Evolutionary conservation across 768 basidiomycete genomes (phyloP), one percentile per base, ranked within the genome.

Genomic region (Suillus hirtellus): DNA sequence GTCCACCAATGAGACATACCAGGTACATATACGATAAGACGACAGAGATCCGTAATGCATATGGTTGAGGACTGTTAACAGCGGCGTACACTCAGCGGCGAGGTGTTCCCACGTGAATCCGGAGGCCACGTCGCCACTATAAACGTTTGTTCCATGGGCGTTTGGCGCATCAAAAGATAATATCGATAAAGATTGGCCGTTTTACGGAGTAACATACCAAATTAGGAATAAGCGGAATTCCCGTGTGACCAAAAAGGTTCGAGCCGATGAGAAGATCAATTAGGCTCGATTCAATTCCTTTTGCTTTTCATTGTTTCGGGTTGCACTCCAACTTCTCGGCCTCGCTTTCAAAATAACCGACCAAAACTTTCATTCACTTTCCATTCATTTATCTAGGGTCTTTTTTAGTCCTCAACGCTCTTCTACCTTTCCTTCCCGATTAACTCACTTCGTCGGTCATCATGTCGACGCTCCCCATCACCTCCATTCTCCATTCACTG

Each of bases 401-500:
- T 10, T 38, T 31, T 34, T 9, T 12, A 5, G 21, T 21, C 47
- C 7, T 47, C 46, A 63, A 56, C 64, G 43, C 46, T 64, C 63
- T 27, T 64, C 64, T 42, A 40, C 27, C 37, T 12, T 56, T 12
- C 49, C 64, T 37, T 50, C 47, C 54, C 35, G 44, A 56, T 53
- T 68, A 59, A 56, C 67, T 63, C 69, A 66, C 17, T 1, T 71
- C 60, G 72, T 70, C 64, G 76, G 40, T 44, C 31, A 37, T 60
- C 0, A 66, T 65, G 5, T 38, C 52, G 11, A 52, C 62, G 27
- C 77, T 80, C 55, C 73, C 79, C 5, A 66, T 75, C 24, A 60
- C 66, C 27, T 65, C 72, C 62, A 66, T 73, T 64, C 70, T 71
- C 42, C 71, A 75, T 34, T 71, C 72, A 1, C 67, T 81, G 4